phyloP scores from a whole-genome alignment of 2,329 filamentous ascomycete genomes.

The Calonectria crousiana region DNA sequence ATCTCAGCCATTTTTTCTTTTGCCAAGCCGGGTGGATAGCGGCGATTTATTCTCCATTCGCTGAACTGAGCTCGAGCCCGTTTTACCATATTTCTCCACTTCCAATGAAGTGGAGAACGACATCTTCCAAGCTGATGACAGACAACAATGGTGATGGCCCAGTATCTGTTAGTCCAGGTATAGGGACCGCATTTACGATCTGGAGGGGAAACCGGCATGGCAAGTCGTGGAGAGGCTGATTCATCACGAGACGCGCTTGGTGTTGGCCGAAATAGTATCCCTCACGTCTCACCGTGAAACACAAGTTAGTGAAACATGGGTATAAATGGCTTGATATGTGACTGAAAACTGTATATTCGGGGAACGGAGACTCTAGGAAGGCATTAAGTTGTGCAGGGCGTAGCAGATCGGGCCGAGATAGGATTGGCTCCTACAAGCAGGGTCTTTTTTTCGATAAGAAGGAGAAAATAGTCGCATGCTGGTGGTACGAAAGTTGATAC shows the following conservation, averaged over 20 bases:
- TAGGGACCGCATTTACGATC: neutral
- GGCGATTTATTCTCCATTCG: slow-evolving; percentile 5
- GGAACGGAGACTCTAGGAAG: no score
- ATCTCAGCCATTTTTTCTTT: neutral
- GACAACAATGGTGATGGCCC: neutral
- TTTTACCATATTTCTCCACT: neutral
- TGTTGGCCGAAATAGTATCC: neutral
- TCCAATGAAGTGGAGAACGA: slow-evolving; percentile 8
- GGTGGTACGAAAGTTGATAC: neutral
- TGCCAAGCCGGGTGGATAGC: neutral
- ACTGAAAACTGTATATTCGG: no score
- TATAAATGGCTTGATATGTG: no score
- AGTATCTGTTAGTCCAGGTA: neutral
- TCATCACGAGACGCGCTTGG: neutral
- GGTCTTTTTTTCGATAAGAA: neutral
- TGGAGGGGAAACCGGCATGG: neutral
- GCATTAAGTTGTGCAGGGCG: neutral
- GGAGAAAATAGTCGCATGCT: neutral
- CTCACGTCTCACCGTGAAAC: neutral
- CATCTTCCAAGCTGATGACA: neutral
- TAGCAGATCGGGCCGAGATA: neutral
- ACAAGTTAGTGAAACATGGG: neutral
- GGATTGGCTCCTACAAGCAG: neutral
- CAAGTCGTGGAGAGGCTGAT: neutral
- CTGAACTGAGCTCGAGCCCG: neutral